Evolutionary conservation across 164 flowering plant genomes (phyloP).

Genomic region (Stephania cephalantha): DNA sequence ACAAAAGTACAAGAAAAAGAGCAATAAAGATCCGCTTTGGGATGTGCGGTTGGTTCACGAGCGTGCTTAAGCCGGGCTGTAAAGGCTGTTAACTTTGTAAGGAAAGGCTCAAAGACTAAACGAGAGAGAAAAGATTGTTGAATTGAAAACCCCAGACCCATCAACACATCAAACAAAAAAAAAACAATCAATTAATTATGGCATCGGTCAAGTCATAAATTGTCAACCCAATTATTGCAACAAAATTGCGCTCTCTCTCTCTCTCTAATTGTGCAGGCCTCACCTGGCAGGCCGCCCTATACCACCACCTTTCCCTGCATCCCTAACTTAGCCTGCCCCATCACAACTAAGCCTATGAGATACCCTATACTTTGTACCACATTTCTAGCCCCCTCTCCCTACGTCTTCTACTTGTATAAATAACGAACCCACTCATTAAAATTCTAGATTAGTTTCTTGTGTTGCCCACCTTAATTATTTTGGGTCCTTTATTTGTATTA

Average conservation of each 20-base stretch:
- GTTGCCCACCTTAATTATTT: background rate
- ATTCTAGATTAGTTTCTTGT: background rate
- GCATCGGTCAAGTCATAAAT: background rate
- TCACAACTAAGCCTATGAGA: background rate
- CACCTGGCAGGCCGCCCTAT: slow-evolving; percentile 3
- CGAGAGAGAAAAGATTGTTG: background rate
- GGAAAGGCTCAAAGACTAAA: slow-evolving; percentile 1
- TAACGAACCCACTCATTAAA: background rate
- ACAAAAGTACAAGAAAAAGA: too few relatives aligned
- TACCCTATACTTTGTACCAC: background rate
- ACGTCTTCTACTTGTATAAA: background rate
- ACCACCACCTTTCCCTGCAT: background rate
- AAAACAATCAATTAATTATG: background rate
- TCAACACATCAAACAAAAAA: background rate
- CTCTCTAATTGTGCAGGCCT: background rate
- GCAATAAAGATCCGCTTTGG: background rate
- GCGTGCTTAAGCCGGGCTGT: background rate
- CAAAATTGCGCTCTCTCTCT: background rate
- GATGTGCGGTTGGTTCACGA: background rate
- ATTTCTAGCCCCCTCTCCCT: background rate
- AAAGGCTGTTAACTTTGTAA: background rate
- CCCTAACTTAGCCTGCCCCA: background rate
- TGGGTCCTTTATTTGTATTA: background rate
- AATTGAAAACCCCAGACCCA: background rate
- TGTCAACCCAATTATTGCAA: slow-evolving; percentile 2